Evolutionary conservation across 345 rosid species (phyloP).

Genomic region (Brassica napus): Da-Ae NC_063447.1:53122001-53122500

Average conservation of each 20-base stretch:
- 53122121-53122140: neutral
- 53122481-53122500: neutral
- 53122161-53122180: conserved; percentile 25
- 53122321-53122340: no score
- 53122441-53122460: no score
- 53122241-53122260: conserved; percentile 32
- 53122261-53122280: conserved; percentile 15
- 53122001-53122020: neutral
- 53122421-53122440: no score
- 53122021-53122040: neutral
- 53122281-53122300: neutral
- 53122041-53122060: neutral
- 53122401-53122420: no score
- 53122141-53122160: conserved; percentile 13
- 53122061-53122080: neutral
- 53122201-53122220: conserved; percentile 1
- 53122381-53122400: no score
- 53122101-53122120: neutral
- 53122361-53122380: no score
- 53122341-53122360: no score
- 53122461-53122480: no score
- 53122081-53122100: neutral
- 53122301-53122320: no score
- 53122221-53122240: neutral
- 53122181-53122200: conserved; percentile 24